phyloP scores from a whole-genome alignment of 371 early-diverging fungal species.

The Apophysomyces trapeziformis region DNA sequence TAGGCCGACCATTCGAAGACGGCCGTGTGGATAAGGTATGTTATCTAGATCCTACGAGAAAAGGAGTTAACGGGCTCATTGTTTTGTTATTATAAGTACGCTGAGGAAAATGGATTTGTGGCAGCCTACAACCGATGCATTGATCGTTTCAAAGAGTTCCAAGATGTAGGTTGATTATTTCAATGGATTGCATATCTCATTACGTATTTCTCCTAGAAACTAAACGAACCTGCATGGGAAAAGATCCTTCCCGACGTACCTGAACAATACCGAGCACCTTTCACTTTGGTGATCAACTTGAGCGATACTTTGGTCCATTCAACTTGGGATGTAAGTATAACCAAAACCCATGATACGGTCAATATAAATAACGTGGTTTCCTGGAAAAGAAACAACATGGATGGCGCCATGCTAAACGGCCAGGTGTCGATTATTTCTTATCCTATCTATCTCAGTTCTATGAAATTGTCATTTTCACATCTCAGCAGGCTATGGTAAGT shows the following conservation, averaged over 20 bases:
- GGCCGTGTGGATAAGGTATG: slow-evolving; percentile 40
- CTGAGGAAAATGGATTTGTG: slow-evolving; percentile 31
- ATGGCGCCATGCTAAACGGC: slow-evolving; percentile 92
- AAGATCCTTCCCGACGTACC: slow-evolving; percentile 88
- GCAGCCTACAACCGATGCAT: slow-evolving; percentile 48
- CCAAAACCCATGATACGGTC: too few species aligned
- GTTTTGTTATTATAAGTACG: slow-evolving; percentile 35
- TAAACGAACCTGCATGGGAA: slow-evolving; percentile 66
- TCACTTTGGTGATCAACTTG: slow-evolving; percentile 89
- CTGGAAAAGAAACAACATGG: slow-evolving; percentile 71
- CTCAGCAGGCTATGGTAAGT: slow-evolving; percentile 65
- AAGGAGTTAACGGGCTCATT: background rate
- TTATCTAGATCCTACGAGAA: background rate
- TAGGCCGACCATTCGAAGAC: slow-evolving; percentile 42
- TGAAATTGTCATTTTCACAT: slow-evolving; percentile 93
- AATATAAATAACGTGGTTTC: too few species aligned
- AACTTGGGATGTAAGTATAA: slow-evolving; percentile 80
- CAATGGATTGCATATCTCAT: too few species aligned
- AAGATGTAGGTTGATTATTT: too few species aligned
- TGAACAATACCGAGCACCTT: slow-evolving; percentile 74
- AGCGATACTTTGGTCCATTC: slow-evolving; percentile 89
- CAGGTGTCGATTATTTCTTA: slow-evolving; percentile 91
- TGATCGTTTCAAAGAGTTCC: slow-evolving; percentile 48
- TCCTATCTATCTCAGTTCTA: slow-evolving; percentile 84
- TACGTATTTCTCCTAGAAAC: slow-evolving; percentile 17